Evolutionary conservation across 164 flowering plant species (phyloP), one percentile per base, ranked within the genome.

Genomic region (Pachysandra terminalis): DNA sequence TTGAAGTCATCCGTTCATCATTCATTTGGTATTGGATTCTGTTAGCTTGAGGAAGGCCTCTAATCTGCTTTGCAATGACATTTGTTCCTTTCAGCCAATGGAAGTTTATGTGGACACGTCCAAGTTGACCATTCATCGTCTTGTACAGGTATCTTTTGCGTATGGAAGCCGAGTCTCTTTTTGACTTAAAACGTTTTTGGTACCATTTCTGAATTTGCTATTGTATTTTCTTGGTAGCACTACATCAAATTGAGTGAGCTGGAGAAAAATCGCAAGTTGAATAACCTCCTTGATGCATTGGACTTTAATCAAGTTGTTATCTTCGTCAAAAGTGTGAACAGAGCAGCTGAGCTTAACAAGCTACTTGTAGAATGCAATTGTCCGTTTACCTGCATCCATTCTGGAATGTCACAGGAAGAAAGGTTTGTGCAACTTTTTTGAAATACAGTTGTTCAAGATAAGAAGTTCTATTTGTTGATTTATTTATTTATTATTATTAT

Each of bases 41-140:
- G 67, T 82, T 83, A 76, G 80, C 86, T 79, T 87, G 85, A 77
- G 77, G 86, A 78, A 82, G 80, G 77, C 77, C 6, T 73, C 89
- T 90, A 86, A 86, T 81, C 63, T 82, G 78, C 73, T 88, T 87
- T 84, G 73, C 83, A 83, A 37, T 91, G 84, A 77, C 80, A 71
- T 87, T 85, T 90, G 74, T 88, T 85, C 85, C 74, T 90, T 90
- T 77, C 99, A 95, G 99, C 99, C 99, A 17, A 95, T 95, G 99
- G 99, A 95, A 82, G 92, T 95, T 66, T 95, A 95, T 83, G 99
- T 95, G 45, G 98, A 94, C 64, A 98, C 92, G 71, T 97, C 99
- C 59, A 95, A 95, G 84, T 78, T 95, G 84, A 95, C 99, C 65
- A 85, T 95, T 15, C 99, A 95, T 77, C 98, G 99, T 35, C 97